These are phyloP conservation scores for Stagonosporopsis tanaceti DNA, from an alignment of 2,329 filamentous ascomycete genomes.

Conservation along the genomic window DNA sequence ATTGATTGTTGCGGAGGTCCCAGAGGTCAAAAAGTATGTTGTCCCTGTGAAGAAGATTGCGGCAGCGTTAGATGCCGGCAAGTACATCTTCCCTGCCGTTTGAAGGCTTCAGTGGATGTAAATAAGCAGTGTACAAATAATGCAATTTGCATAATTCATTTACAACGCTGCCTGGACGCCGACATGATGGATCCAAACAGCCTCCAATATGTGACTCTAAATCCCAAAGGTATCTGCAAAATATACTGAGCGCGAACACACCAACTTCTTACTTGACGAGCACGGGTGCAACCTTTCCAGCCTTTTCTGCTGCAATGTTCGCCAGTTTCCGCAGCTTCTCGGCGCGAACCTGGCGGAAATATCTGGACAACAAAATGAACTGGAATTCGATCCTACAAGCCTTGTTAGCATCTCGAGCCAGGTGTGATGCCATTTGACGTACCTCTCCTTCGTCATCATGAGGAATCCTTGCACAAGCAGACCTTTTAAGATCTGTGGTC, in stretches of 20 bases:
- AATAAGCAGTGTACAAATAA: too few relatives aligned
- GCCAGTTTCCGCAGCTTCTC: slow-evolving; percentile 74
- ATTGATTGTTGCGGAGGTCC: slow-evolving; percentile 22
- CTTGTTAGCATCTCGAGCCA: slow-evolving; percentile 18
- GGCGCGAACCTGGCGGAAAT: slow-evolving; percentile 74
- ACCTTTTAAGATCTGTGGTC: slow-evolving; percentile 91
- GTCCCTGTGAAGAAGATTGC: slow-evolving; percentile 21
- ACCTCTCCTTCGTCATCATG: slow-evolving; percentile 99
- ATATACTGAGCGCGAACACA: background rate
- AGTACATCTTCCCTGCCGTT: slow-evolving; percentile 24
- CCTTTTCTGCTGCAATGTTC: slow-evolving; percentile 67
- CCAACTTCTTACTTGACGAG: slow-evolving; percentile 37
- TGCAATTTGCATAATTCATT: background rate
- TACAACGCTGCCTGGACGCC: slow-evolving; percentile 7
- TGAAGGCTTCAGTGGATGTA: background rate
- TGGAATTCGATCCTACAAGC: slow-evolving; percentile 79
- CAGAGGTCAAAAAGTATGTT: slow-evolving; percentile 23
- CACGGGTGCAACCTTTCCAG: slow-evolving; percentile 42
- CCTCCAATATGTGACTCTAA: slow-evolving; percentile 6
- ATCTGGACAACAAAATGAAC: slow-evolving; percentile 86
- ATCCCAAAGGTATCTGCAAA: slow-evolving; percentile 11
- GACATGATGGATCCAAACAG: background rate
- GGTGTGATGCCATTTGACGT: slow-evolving; percentile 37
- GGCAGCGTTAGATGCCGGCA: slow-evolving; percentile 21
- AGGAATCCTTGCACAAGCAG: slow-evolving; percentile 91